These are phyloP conservation scores for Crithidia fasciculata DNA, from an alignment of 208 protist species.

Conservation along the genomic window DNA sequence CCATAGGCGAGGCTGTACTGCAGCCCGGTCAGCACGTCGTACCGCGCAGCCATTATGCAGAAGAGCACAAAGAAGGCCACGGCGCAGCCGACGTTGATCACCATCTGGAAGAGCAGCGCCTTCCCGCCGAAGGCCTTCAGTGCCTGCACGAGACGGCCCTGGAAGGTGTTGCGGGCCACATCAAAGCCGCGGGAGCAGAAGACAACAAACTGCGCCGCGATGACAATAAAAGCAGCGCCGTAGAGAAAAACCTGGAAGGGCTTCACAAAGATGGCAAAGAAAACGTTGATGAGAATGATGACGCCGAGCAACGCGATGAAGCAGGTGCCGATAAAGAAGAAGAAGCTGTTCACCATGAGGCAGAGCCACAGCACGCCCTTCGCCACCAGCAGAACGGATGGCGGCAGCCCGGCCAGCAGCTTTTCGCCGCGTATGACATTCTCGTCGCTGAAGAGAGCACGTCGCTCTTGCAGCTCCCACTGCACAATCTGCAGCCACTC, in stretches of 20 bases:
- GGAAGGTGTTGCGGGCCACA: conserved; percentile 55
- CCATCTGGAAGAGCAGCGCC: conserved; percentile 49
- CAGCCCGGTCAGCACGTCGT: conserved; percentile 56
- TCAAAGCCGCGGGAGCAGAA: conserved; percentile 75
- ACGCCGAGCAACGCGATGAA: conserved; percentile 56
- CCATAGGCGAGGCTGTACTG: conserved; percentile 72
- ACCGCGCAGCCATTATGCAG: conserved; percentile 47
- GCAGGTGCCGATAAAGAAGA: conserved; percentile 61
- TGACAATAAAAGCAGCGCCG: conserved; percentile 56
- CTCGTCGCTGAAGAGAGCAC: conserved; percentile 17
- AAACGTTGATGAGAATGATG: conserved; percentile 50
- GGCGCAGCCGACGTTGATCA: conserved; percentile 34
- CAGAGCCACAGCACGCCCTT: conserved; percentile 64
- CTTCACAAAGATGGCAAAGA: conserved; percentile 65
- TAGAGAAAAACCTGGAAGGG: conserved; percentile 69
- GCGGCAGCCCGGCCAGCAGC: conserved; percentile 43
- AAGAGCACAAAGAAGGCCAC: conserved; percentile 67
- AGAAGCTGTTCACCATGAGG: conserved; percentile 62
- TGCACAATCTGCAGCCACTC: conserved; percentile 71
- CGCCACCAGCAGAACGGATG: conserved; percentile 36
- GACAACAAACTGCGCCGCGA: conserved; percentile 46
- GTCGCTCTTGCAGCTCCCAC: conserved; percentile 43
- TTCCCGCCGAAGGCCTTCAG: conserved; percentile 46
- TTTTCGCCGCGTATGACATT: conserved; percentile 30
- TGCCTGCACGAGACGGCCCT: conserved; percentile 59